Conservation (phyloP, 2,329 filamentous ascomycete species). For the Acrodontium crateriforme region DNA sequence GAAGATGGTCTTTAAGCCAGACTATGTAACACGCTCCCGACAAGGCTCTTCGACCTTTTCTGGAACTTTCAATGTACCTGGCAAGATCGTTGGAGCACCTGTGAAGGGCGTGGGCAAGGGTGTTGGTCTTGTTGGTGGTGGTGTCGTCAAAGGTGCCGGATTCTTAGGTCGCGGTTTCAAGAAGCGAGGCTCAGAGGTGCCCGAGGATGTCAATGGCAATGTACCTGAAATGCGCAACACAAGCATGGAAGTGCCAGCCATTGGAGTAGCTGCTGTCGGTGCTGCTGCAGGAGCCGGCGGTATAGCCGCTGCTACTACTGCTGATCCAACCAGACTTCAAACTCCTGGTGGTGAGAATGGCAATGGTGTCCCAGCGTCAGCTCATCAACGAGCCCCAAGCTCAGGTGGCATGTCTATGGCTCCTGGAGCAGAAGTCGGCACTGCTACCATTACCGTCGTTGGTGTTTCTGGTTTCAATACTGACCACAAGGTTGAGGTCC, state of each 20-base stretch:
- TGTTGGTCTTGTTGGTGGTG: slow-evolving; percentile 55
- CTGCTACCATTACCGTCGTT: slow-evolving; percentile 66
- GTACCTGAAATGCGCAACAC: slow-evolving; percentile 14
- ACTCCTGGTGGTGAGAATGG: slow-evolving; percentile 7
- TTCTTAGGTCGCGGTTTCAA: slow-evolving; percentile 81
- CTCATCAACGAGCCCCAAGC: slow-evolving; percentile 35
- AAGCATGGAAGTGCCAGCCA: slow-evolving; percentile 13
- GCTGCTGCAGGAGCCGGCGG: slow-evolving; percentile 8
- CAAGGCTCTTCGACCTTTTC: slow-evolving; percentile 90
- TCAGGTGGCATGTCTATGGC: slow-evolving; percentile 20
- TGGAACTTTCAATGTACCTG: slow-evolving; percentile 74
- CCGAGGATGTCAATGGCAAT: slow-evolving; percentile 18
- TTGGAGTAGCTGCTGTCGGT: slow-evolving; percentile 6
- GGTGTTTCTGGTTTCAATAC: slow-evolving; percentile 61
- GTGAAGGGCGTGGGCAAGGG: slow-evolving; percentile 82
- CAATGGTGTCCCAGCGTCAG: slow-evolving; percentile 16
- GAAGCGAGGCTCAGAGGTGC: slow-evolving; percentile 47
- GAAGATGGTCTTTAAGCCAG: slow-evolving; percentile 80
- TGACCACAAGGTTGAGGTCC: slow-evolving; percentile 23
- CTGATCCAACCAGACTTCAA: too few relatives aligned
- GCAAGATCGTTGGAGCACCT: slow-evolving; percentile 86
- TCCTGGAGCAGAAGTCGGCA: slow-evolving; percentile 46
- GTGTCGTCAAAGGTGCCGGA: slow-evolving; percentile 76
- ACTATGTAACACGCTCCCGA: slow-evolving; percentile 73
- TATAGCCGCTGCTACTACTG: slow-evolving; percentile 9